These are phyloP conservation scores for Hygrocybe punicea DNA, from an alignment of 768 basidiomycete genomes.

Conservation along the genomic window DNA sequence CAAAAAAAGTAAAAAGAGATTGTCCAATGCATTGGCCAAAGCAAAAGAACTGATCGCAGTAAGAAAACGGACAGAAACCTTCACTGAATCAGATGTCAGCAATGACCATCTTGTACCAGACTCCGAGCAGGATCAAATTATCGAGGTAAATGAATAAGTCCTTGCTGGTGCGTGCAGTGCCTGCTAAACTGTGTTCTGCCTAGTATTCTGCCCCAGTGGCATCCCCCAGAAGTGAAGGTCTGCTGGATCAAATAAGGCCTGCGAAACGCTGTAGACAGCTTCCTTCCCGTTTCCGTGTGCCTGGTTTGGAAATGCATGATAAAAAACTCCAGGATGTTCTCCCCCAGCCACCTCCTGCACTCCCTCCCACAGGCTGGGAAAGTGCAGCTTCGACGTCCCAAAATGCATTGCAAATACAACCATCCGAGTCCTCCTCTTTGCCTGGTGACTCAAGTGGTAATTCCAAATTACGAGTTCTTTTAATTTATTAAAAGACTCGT, in stretches of 20 bases:
- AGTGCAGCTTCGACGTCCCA: background rate
- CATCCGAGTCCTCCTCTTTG: background rate
- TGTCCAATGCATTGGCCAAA: background rate
- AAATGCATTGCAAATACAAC: background rate
- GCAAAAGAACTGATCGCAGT: background rate
- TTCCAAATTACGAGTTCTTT: no score
- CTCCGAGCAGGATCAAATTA: background rate
- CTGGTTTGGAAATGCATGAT: background rate
- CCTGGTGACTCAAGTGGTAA: no score
- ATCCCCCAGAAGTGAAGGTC: no score
- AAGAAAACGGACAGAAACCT: background rate
- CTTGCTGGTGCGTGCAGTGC: no score
- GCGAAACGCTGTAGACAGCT: background rate
- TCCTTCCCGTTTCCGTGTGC: background rate
- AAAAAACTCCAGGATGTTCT: no score
- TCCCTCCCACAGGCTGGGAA: background rate
- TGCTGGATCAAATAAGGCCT: no score
- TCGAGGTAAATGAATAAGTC: background rate
- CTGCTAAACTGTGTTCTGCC: no score
- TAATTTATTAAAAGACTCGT: no score
- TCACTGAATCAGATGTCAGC: background rate
- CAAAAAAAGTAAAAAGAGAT: background rate
- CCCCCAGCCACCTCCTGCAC: background rate
- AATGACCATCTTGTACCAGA: background rate
- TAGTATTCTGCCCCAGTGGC: no score